Evolutionary conservation across 306 rosid genomes (phyloP).

Genomic region (Quercus cerris): DNA sequence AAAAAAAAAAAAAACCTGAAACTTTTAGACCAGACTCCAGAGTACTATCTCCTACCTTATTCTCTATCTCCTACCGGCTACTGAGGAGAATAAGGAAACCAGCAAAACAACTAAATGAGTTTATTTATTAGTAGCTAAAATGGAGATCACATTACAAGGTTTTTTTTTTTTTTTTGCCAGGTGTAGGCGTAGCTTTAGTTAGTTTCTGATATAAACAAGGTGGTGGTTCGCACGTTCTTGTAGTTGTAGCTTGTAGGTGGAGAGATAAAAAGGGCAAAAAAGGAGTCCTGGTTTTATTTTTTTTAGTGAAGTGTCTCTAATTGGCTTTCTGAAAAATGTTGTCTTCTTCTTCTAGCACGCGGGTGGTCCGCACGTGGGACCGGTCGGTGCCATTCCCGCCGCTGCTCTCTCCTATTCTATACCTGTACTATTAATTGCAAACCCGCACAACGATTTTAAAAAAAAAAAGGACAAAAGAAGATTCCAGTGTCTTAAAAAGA

Average conservation of each 20-base stretch:
- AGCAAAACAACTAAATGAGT: too few relatives aligned
- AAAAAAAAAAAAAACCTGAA: too few relatives aligned
- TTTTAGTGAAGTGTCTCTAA: not conserved
- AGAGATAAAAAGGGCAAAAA: not conserved
- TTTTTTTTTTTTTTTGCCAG: not conserved
- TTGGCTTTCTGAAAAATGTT: not conserved
- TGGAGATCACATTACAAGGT: too few relatives aligned
- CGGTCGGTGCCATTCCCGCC: conserved; percentile 28
- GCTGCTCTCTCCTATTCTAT: not conserved
- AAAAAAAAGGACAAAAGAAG: too few relatives aligned
- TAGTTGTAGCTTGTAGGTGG: not conserved
- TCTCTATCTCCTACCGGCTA: too few relatives aligned
- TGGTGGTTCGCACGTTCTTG: conserved; percentile 39
- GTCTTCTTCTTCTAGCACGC: conserved; percentile 30
- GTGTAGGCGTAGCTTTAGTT: conserved; percentile 8
- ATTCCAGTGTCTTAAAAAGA: too few relatives aligned
- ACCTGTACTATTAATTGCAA: too few relatives aligned
- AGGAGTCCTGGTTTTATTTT: not conserved
- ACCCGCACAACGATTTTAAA: too few relatives aligned
- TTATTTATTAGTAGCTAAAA: too few relatives aligned
- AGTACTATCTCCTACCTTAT: too few relatives aligned
- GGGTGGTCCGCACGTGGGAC: conserved; percentile 17
- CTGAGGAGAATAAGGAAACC: too few relatives aligned
- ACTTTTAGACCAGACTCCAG: too few relatives aligned
- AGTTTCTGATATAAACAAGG: conserved; percentile 9